These are phyloP conservation scores for Penicillium oxalicum DNA, from an alignment of 2,329 filamentous ascomycete genomes.

Conservation along the genomic window DNA sequence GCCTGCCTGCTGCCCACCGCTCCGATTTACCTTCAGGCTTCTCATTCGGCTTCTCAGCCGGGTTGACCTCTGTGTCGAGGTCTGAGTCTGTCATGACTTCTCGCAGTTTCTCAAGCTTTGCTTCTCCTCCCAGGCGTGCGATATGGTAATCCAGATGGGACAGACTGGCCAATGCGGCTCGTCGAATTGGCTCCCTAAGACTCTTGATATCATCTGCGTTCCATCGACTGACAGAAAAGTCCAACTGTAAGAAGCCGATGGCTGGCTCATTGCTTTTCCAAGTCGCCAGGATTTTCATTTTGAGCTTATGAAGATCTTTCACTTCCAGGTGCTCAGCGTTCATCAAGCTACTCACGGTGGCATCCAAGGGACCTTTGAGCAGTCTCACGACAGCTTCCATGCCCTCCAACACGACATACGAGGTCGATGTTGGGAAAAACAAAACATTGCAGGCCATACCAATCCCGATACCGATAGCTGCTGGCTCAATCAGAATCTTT, in stretches of 20 bases:
- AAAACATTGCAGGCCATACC: constrained; percentile 42
- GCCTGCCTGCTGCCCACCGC: constrained; percentile 21
- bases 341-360: constrained; percentile 20
- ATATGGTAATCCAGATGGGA: constrained; percentile 44
- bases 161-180: constrained; percentile 31
- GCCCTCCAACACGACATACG: constrained; percentile 37
- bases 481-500: constrained; percentile 40
- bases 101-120: constrained; percentile 15
- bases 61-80: background rate
- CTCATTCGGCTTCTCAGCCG: constrained; percentile 13
- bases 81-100: constrained; percentile 8
- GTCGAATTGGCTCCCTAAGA: constrained; percentile 34
- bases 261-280: constrained; percentile 38
- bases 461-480: constrained; percentile 43
- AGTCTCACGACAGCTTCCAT: constrained; percentile 27
- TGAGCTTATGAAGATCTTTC: constrained; percentile 26
- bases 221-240: constrained; percentile 45
- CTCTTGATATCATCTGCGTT: constrained; percentile 39
- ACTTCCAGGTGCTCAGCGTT: constrained; percentile 14
- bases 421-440: constrained; percentile 48
- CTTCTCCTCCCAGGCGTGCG: constrained; percentile 19
- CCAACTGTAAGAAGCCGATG: constrained; percentile 43
- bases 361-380: constrained; percentile 26
- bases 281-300: constrained; percentile 27
- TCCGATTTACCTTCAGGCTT: constrained; percentile 19